phyloP scores from a whole-genome alignment of 148 eudicot species.

The Persicaria tinctoria region DNA sequence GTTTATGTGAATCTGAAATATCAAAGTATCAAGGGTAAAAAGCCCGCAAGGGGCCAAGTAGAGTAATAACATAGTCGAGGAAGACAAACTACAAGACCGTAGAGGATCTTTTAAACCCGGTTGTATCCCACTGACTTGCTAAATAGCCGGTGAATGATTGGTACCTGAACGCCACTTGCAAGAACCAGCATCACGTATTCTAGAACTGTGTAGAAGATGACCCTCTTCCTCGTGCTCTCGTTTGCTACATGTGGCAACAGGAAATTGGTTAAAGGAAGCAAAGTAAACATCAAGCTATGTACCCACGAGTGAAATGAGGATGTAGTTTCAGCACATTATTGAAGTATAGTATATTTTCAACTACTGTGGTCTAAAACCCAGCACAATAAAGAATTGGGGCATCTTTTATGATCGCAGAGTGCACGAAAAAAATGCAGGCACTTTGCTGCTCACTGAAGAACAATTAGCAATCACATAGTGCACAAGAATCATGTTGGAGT shows the following conservation, averaged over 20 bases:
- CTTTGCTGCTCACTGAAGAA: too few species aligned
- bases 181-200: conserved; percentile 49
- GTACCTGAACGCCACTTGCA: conserved; percentile 45
- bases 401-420: too few species aligned
- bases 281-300: not conserved
- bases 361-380: not conserved
- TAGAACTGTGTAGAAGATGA: conserved; percentile 44
- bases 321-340: not conserved
- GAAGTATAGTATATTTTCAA: not conserved
- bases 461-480: not conserved
- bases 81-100: not conserved
- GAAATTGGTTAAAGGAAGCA: not conserved
- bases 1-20: not conserved
- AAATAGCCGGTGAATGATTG: conserved; percentile 47
- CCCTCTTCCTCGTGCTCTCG: conserved; percentile 60
- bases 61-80: not conserved
- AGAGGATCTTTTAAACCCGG: conserved; percentile 31
- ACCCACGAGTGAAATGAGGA: not conserved
- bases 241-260: conserved; percentile 34
- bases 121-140: conserved; percentile 50
- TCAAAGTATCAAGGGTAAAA: not conserved
- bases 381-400: not conserved
- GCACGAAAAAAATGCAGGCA: too few species aligned
- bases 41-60: not conserved
- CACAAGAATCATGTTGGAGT: not conserved